Evolutionary conservation across 305 asterid species (phyloP), one percentile per base, ranked within the genome.

Genomic region (Ilex paraguariensis): DNA sequence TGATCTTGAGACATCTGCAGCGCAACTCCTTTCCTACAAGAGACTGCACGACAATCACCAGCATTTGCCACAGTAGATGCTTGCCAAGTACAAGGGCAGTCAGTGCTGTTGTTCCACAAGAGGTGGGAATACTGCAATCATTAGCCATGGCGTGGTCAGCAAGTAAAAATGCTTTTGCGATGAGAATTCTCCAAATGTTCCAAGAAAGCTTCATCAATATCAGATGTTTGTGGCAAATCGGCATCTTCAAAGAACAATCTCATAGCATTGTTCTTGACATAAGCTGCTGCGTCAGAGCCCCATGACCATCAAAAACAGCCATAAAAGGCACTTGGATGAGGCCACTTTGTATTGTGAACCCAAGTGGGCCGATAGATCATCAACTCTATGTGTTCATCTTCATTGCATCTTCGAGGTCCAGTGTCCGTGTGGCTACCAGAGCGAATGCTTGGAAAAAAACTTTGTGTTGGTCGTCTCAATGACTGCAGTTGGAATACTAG

Each of bases 281-380:
- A 93, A 17, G 80, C 57, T 54, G 98, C 87, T 16, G 98, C 98
- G 45, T 72, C 88, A 33, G 88, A 75, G 53, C 98, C 98, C 97
- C 98, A 65, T 93, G 98, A 55, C 98, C 98, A 57, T 93, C 97
- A 53, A 93, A 93, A 51, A 93, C 88, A 15, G 92, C 98, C 40
- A 56, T 90, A 93, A 61, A 93, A 87, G 3, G 97, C 77, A 62
- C 89, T 70, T 3, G 96, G 86, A 59, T 79, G 72, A 39, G 91
- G 70, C 95, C 95, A 93, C 51, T 60, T 3, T 66, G 75, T 59
- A 81, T 13, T 63, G 82, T 70, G 87, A 46, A 13, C 90, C 91
- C 77, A 87, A 64, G 57, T 81, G 84, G 48, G 80, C 63, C 61
- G 79, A 72, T 50, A 93, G 79, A 73, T 93, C 86, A 61, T 93